A percentile compares a stretch with the other conserved stretches of the same genome.
These are phyloP conservation scores for Corymbia maculata DNA, from an alignment of 345 rosid species.

Conservation along the genomic window DNA sequence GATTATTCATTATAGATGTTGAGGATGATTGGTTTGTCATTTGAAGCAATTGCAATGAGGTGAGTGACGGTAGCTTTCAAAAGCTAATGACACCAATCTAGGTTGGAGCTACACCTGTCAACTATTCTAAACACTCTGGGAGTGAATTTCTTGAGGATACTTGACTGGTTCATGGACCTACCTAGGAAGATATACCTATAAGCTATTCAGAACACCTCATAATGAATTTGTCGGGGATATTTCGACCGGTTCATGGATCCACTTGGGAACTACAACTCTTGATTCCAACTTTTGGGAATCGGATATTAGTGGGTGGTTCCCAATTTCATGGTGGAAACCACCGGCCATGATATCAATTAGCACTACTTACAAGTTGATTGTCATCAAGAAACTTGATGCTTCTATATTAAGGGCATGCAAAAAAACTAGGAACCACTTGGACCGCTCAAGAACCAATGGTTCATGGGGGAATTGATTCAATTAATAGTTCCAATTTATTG, in stretches of 20 bases:
- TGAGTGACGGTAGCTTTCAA: background rate
- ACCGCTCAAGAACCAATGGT: too few species aligned
- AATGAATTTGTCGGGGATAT: background rate
- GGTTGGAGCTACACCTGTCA: background rate
- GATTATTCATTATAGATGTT: background rate
- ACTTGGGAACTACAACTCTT: background rate
- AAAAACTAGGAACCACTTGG: too few species aligned
- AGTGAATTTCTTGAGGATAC: background rate
- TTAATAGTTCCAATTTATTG: too few species aligned
- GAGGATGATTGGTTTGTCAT: background rate
- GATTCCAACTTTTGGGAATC: background rate
- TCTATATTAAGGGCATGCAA: too few species aligned
- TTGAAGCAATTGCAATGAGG: background rate
- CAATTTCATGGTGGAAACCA: background rate
- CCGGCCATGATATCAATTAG: fast-evolving
- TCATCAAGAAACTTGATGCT: background rate
- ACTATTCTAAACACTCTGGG: background rate
- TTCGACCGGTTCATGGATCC: background rate
- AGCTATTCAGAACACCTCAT: fast-evolving
- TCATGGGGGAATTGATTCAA: too few species aligned
- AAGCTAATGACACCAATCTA: fast-evolving
- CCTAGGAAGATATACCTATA: too few species aligned
- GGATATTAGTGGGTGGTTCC: fast-evolving
- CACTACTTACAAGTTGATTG: background rate
- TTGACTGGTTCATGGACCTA: background rate